Conservation (phyloP, 164 flowering plant species). For the Chloranthus sessilifolius region DNA sequence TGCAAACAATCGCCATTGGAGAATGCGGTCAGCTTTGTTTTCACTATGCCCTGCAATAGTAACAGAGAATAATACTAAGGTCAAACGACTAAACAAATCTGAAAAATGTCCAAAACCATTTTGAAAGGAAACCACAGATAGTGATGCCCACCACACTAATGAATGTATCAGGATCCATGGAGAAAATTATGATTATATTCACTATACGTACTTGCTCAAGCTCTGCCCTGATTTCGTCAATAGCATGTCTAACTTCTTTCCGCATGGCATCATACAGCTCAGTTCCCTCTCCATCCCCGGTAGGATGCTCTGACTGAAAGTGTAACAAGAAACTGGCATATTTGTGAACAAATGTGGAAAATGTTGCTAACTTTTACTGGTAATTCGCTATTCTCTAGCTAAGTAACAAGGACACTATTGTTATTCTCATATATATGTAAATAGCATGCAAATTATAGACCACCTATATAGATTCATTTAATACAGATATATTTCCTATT, state of each 20-base stretch:
- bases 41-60: slow-evolving; percentile 42
- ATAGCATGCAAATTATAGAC: too few species aligned
- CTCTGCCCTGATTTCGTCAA: slow-evolving; percentile 66
- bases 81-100: background rate
- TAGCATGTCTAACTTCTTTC: slow-evolving; percentile 75
- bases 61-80: background rate
- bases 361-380: too few species aligned
- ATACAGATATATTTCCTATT: too few species aligned
- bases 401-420: too few species aligned
- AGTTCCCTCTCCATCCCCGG: slow-evolving; percentile 40
- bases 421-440: too few species aligned
- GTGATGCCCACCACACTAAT: too few species aligned
- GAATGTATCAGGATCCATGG: too few species aligned
- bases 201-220: slow-evolving; percentile 61
- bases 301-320: slow-evolving; percentile 53
- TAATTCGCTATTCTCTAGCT: too few species aligned
- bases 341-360: background rate
- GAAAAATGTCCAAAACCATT: too few species aligned
- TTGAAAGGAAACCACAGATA: too few species aligned
- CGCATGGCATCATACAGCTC: slow-evolving; percentile 65
- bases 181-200: too few species aligned
- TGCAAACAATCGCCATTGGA: slow-evolving; percentile 23
- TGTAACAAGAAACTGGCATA: slow-evolving; percentile 7
- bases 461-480: too few species aligned
- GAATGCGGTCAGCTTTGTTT: slow-evolving; percentile 22